Base-by-base conservation (phyloP, 345 rosid genomes). In the Brassica carinata region DNA sequence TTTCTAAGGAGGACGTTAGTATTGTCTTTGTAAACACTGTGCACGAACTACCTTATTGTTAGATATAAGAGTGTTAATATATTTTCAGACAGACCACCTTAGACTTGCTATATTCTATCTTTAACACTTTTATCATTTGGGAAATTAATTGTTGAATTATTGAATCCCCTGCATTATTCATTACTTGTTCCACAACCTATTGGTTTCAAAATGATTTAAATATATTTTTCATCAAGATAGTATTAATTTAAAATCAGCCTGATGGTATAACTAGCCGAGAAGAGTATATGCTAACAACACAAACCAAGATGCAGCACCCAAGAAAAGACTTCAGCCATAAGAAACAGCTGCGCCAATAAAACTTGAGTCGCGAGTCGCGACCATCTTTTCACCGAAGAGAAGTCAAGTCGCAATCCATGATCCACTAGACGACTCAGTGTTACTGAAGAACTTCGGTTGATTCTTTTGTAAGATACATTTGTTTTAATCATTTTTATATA, bases 61-160 rank as follows among this genome's bases (percentile, higher is more conserved):
- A 29, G 74, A 40, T 34, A 68, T 34, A 68, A 69, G 45, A 40
- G 73, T 76, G 74, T 76, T 48, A 69, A 77, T 77, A 77, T 69
- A 38, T 68, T 67, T 10, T 8, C 6, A 23, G 64, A 75, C 78
- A 14, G 55, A 14, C 11, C 11, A 30, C 29, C 19, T 36, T 33
- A 72, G 51, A 19, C 33, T 33, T 13, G 11, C 23, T 53, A 53
- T 53, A 5, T 3, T 40, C 26, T 68, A 68, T 23, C 58, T 11
- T 11, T 38, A 19, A 1, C 8, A 2, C 43, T 36, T 62, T 62
- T 5, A 63, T 63, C 36, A 33, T 63, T 27, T 2, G 7, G 8
- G 67, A 62, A 26, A 11, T 11, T 59, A 62, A 62, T 13, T 63
- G 66, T 62, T 27, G 17, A 63, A 63, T 63, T 8, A 63, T 5